Evolutionary conservation across 1,284 basidiomycete species (phyloP).

Genomic region (Omphalotus olearius): DNA sequence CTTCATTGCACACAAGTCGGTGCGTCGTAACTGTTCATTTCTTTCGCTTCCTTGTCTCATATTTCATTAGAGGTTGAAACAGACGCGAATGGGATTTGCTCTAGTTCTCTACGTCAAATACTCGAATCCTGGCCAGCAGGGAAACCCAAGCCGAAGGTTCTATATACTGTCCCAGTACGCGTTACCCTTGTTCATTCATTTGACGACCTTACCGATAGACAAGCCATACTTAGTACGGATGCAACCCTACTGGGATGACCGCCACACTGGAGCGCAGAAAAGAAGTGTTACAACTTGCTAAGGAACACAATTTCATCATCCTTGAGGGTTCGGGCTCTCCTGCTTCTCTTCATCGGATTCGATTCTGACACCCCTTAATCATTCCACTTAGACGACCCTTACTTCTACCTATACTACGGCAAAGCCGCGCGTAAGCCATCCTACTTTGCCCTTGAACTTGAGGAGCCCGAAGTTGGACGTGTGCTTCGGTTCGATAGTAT

Average conservation of each 20-base stretch:
- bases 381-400: slow-evolving; percentile 59
- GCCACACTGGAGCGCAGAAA: slow-evolving; percentile 70
- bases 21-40: slow-evolving; percentile 24
- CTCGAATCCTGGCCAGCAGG: slow-evolving; percentile 75
- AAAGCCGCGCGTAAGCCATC: slow-evolving; percentile 60
- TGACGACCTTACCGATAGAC: no score
- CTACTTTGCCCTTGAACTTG: slow-evolving; percentile 76
- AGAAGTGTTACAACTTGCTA: slow-evolving; percentile 73
- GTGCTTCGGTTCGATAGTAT: slow-evolving; percentile 87
- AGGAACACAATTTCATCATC: slow-evolving; percentile 78
- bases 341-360: not conserved
- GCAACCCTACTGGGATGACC: slow-evolving; percentile 83
- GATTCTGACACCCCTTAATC: not conserved
- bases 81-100: slow-evolving; percentile 74
- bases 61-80: slow-evolving; percentile 68
- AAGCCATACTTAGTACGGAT: slow-evolving; percentile 54
- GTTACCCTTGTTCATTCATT: not conserved
- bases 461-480: slow-evolving; percentile 60
- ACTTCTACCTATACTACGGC: slow-evolving; percentile 73
- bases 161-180: slow-evolving; percentile 81
- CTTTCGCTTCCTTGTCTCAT: not conserved
- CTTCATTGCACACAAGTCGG: slow-evolving; percentile 64
- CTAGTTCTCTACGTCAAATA: slow-evolving; percentile 58
- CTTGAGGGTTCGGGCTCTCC: slow-evolving; percentile 61
- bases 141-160: slow-evolving; percentile 72